Evolutionary conservation across 441 rosid genomes (phyloP).

Genomic region (Pelargonium citronellum): DNA sequence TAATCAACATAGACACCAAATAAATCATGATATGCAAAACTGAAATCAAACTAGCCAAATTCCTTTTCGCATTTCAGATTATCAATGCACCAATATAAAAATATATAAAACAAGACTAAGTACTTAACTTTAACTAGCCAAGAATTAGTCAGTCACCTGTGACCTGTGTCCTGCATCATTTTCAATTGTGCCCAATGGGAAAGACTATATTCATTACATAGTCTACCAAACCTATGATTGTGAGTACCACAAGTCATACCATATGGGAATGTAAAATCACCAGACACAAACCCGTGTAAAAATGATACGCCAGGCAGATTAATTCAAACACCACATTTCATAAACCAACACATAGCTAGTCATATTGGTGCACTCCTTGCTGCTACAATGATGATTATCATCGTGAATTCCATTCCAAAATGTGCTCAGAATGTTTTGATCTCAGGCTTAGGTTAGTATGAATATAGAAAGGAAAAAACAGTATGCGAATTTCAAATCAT

Average conservation of each 20-base stretch:
- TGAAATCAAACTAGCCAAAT: background rate
- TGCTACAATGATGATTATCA: too few relatives aligned
- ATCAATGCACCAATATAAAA: background rate
- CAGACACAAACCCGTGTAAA: background rate
- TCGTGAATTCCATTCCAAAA: background rate
- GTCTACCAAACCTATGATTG: too few relatives aligned
- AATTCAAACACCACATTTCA: too few relatives aligned
- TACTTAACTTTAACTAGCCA: background rate
- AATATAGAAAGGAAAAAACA: background rate
- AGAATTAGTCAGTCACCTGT: too few relatives aligned
- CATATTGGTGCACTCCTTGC: too few relatives aligned
- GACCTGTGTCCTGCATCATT: too few relatives aligned
- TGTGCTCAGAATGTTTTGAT: background rate
- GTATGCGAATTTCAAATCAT: background rate
- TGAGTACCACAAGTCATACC: too few relatives aligned
- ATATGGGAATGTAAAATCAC: too few relatives aligned
- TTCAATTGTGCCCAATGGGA: too few relatives aligned
- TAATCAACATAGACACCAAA: background rate
- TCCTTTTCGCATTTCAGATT: background rate
- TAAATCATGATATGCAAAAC: conserved; percentile 2
- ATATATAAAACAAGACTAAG: background rate
- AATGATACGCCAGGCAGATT: background rate
- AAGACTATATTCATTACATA: too few relatives aligned
- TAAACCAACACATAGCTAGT: too few relatives aligned
- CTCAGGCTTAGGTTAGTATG: background rate